Base-by-base conservation (phyloP, 192 early-diverging fungal genomes). In the Entomortierella lignicola region DNA sequence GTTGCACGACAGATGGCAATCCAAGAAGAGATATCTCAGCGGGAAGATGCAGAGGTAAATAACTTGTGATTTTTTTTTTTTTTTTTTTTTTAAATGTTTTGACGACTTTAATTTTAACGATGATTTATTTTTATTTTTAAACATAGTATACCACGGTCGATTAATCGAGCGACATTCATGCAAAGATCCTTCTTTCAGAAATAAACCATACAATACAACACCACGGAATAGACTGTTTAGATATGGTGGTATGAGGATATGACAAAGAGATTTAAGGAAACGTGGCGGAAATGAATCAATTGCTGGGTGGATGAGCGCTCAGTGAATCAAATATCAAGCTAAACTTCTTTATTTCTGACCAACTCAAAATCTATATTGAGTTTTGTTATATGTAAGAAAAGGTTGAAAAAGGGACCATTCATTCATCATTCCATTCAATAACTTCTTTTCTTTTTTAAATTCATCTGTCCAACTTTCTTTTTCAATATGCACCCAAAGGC, bases 401-500 rank as follows among this genome's bases (percentile, higher is more conserved):
- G 17, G 20, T 12, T 47, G 17, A 47, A 47, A 47, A 47, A 15
- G 44, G 20, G 44, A 47, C 20, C 17, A 20, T 47, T 47, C 44
- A 47, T 47, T 47, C 44, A 47, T 47, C 44, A 47, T 47, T 47
- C 20, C 44, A 47, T 47, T 20, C 44, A 10, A 31, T 69, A 18
- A 27, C 29, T 55, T 18, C 37, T 31, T 44, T 25, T 52, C 52
- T 42, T 60, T 57, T 60, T 30, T 26, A 67, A n/a, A n/a, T n/a
- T n/a, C n/a, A n/a, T n/a, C n/a, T n/a, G n/a, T n/a, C n/a, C n/a
- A n/a, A n/a, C n/a, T n/a, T n/a, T n/a, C n/a, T n/a, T n/a, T n/a
- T 51, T 6, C 23, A 50, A 31, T 27, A 80, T 81, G 60, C 66
- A 84, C 52, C 80, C 75, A 81, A 97, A 98, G 85, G 97, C 95